These are phyloP conservation scores for Cornus controversa DNA, from an alignment of 148 eudicot genomes.

Conservation along the genomic window DNA sequence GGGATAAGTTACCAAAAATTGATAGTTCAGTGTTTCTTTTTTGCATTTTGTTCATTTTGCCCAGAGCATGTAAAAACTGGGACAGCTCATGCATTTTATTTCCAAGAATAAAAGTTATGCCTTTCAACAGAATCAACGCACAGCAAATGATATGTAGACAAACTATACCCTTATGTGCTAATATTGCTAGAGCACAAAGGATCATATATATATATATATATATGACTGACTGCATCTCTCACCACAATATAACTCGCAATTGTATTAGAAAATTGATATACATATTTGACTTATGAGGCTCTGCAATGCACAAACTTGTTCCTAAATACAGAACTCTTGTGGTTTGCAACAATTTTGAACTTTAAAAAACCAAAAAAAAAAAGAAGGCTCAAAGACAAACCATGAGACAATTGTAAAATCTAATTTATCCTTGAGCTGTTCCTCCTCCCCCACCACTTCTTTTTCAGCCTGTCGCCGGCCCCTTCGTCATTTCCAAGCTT, in stretches of 20 bases:
- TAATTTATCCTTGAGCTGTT: conserved; percentile 62
- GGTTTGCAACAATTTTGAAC: not conserved
- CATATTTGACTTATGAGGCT: not conserved
- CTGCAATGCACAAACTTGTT: not conserved
- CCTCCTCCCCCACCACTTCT: conserved; percentile 94
- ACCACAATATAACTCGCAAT: not conserved
- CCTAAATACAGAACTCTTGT: not conserved
- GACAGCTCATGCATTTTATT: no score
- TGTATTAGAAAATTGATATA: not conserved
- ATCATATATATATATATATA: no score
- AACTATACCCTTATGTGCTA: no score
- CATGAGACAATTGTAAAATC: not conserved
- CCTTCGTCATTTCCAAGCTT: conserved; percentile 76
- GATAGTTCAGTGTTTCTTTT: no score
- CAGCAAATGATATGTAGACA: no score
- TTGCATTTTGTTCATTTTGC: no score
- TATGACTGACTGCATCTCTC: not conserved
- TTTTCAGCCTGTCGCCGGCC: conserved; percentile 47
- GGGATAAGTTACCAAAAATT: no score
- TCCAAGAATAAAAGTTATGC: no score
- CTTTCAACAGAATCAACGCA: no score
- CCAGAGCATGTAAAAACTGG: no score
- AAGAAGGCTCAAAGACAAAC: not conserved
- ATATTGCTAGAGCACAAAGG: no score
- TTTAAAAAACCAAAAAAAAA: not conserved